A percentile compares a stretch with the other conserved stretches of the same genome.
These are phyloP conservation scores for Neurospora tetrasperma DNA, from an alignment of 495 filamentous ascomycete species.

Conservation along the genomic window DNA sequence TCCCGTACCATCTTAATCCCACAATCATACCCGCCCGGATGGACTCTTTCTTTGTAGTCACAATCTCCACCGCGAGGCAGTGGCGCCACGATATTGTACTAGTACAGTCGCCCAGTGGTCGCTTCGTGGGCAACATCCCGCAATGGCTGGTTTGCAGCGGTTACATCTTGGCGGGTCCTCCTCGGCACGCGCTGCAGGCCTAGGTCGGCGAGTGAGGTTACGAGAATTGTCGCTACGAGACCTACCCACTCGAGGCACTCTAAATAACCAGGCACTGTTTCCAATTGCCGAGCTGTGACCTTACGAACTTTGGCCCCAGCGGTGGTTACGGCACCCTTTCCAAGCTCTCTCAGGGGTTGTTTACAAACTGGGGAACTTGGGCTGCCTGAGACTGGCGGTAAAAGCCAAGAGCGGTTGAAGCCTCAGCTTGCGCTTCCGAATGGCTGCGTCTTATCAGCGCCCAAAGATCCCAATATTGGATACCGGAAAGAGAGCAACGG, in stretches of 20 bases:
- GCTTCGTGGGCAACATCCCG: neutral
- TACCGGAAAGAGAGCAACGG: neutral
- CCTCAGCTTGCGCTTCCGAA: neutral
- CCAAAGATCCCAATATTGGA: slow-evolving; percentile 1
- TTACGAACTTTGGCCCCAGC: neutral
- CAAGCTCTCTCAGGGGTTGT: neutral
- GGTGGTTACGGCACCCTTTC: neutral
- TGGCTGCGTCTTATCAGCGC: neutral
- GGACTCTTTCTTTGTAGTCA: neutral
- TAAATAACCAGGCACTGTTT: neutral
- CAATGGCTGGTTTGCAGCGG: neutral
- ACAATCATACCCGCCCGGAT: neutral
- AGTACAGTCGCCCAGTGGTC: neutral
- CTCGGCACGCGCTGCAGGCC: neutral
- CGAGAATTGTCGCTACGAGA: neutral
- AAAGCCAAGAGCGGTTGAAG: neutral
- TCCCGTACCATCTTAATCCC: neutral
- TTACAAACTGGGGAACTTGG: neutral
- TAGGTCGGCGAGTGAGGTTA: neutral
- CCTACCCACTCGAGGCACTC: neutral
- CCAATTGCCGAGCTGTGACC: neutral
- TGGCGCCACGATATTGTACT: neutral
- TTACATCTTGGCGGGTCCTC: neutral
- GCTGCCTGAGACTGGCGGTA: neutral
- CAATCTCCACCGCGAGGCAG: neutral